Base-by-base conservation (phyloP, 495 filamentous ascomycete species). In the Thermothielavioides terrestris region DNA sequence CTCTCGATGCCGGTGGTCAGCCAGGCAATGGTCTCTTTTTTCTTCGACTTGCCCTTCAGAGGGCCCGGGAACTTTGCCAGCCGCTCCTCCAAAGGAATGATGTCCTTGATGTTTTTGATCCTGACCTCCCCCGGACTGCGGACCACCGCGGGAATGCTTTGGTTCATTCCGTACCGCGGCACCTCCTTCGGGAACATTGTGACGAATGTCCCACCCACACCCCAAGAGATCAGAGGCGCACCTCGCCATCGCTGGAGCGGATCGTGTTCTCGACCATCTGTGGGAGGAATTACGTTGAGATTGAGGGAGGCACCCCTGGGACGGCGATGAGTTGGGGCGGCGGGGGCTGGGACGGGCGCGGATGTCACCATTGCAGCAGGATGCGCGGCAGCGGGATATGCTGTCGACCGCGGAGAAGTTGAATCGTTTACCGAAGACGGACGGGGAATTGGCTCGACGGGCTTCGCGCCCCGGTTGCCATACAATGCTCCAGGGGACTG, bases 1-100 rank as follows among this genome's bases (percentile, higher is more conserved):
- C 67, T 73, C 11, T 80, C 80, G 54, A 95, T 88, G 34, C 82
- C 84, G 54, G 75, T 73, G 3, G 70, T 80, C 27, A 99, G 71
- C 92, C 94, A 99, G 4, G 82, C 65, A 31, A 90, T 46, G 4
- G 86, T 77, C 47, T 99, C 94, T 68, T 97, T 97, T 72, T 97
- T 99, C 75, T 91, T 96, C 1, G 81, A 80, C 61, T 97, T 96
- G 27, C 79, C 73, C 69, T 82, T 89, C 9, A 96, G 70, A 15
- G 94, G 91, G 0, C 94, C 94, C 1, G 94, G 94, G 60, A 97
- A 95, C 53, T 80, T 85, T 12, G 80, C 77, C 44, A 92, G 71
- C 7, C 77, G 75, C 38, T 91, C 87, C 32, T 77, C 68, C 10
- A 89, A 59, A 7, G 85, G 82, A 30, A 85, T 63, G 44, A 84